Evolutionary conservation across 495 filamentous ascomycete genomes (phyloP).

Genomic region (Rhypophila decipiens): DNA sequence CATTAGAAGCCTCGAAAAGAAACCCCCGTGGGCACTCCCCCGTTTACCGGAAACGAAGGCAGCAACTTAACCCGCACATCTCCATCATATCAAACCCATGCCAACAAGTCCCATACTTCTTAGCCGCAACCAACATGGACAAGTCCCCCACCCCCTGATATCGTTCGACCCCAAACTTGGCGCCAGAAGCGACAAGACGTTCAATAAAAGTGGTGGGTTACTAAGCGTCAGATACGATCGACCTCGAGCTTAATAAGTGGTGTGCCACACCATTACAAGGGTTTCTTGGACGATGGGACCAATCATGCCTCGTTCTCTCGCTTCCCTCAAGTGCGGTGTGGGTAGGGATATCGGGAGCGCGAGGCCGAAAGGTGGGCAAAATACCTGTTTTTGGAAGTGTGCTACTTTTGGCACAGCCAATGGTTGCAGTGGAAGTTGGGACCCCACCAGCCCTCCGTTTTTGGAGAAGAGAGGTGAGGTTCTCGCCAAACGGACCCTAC

Average conservation of each 20-base stretch:
- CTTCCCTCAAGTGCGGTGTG: not conserved
- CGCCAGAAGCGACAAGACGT: not conserved
- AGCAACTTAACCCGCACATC: too few species aligned
- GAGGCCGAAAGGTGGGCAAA: constrained; percentile 1
- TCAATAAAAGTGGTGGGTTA: too few species aligned
- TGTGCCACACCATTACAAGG: not conserved
- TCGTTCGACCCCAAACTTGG: not conserved
- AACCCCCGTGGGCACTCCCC: too few species aligned
- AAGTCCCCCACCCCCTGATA: too few species aligned
- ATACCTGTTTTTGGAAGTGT: constrained; percentile 1
- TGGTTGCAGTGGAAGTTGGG: too few species aligned
- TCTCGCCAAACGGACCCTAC: too few species aligned
- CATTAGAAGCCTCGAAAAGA: too few species aligned
- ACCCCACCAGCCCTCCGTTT: not conserved
- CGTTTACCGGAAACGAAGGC: too few species aligned
- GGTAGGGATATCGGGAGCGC: not conserved
- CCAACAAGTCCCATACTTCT: not conserved
- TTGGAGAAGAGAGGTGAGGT: too few species aligned
- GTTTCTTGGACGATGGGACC: not conserved
- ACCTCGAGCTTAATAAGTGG: not conserved
- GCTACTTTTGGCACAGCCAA: too few species aligned
- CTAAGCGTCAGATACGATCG: not conserved
- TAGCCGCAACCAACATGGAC: not conserved
- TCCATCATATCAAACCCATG: too few species aligned
- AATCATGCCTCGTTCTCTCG: not conserved